Evolutionary conservation across 2,329 filamentous ascomycete genomes (phyloP).

Genomic region (Paecilomyces sp.): DNA sequence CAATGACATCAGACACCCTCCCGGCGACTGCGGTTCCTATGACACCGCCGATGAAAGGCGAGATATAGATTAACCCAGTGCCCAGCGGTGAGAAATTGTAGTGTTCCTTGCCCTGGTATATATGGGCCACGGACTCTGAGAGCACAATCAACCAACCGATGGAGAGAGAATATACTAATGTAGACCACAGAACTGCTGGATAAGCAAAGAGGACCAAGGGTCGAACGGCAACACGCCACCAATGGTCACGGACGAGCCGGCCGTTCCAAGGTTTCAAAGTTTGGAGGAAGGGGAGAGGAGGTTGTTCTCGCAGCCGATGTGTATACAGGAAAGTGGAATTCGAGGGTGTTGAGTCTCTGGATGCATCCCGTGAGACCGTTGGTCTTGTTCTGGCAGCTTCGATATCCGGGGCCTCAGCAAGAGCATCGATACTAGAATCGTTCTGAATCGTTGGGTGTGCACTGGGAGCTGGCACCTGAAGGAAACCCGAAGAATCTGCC

Average conservation of each 20-base stretch:
- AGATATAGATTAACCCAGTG: constrained; percentile 81
- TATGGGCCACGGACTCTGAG: constrained; percentile 74
- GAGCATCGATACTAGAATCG: not conserved
- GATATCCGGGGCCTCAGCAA: constrained; percentile 14
- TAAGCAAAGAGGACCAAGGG: constrained; percentile 85
- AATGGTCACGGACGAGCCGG: constrained; percentile 68
- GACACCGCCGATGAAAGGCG: constrained; percentile 80
- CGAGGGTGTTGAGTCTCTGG: constrained; percentile 19
- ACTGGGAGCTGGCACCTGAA: constrained; percentile 7
- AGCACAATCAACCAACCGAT: constrained; percentile 95
- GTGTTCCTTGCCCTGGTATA: constrained; percentile 61
- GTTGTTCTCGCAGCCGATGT: constrained; percentile 57
- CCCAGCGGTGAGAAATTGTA: constrained; percentile 80
- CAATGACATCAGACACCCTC: constrained; percentile 77
- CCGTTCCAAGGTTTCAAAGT: constrained; percentile 73
- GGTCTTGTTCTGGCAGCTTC: constrained; percentile 18
- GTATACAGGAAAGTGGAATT: constrained; percentile 53
- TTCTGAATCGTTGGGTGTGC: constrained; percentile 1
- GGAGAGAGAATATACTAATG: constrained; percentile 76
- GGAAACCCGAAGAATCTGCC: constrained; percentile 7
- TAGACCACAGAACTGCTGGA: constrained; percentile 82
- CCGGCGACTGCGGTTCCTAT: constrained; percentile 89
- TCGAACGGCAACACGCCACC: constrained; percentile 68
- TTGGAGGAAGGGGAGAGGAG: constrained; percentile 63
- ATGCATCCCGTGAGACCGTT: constrained; percentile 25